Percentiles rank a stretch among this genome's conserved stretches.
These are phyloP conservation scores for Diaporthe ampelina DNA, from an alignment of 2,329 filamentous ascomycete genomes.

Conservation along the genomic window DNA sequence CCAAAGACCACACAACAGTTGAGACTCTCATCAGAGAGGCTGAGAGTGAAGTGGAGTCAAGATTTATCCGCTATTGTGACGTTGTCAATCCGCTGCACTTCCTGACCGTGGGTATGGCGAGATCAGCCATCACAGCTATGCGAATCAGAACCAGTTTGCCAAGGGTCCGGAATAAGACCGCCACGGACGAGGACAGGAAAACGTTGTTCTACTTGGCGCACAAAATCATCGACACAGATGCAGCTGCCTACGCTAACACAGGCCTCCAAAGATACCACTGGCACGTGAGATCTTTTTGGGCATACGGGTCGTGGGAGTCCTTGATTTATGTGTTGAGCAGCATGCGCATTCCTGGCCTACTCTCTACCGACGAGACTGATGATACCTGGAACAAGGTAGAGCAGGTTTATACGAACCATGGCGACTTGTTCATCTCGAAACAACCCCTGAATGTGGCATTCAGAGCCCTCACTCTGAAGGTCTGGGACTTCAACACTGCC, in stretches of 20 bases:
- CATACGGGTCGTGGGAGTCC: conserved; percentile 46
- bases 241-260: conserved; percentile 47
- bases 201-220: conserved; percentile 51
- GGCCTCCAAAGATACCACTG: conserved; percentile 48
- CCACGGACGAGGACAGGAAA: conserved; percentile 45
- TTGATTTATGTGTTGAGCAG: conserved; percentile 50
- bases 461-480: conserved; percentile 50
- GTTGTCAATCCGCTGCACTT: conserved; percentile 55
- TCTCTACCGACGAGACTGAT: conserved; percentile 42
- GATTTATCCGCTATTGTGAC: conserved; percentile 60
- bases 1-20: conserved; percentile 44
- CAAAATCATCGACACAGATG: conserved; percentile 55
- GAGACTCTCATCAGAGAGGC: conserved; percentile 54
- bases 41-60: conserved; percentile 56
- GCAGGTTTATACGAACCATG: conserved; percentile 46
- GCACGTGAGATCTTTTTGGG: conserved; percentile 52
- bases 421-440: conserved; percentile 48
- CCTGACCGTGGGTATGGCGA: conserved; percentile 47
- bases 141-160: conserved; percentile 44
- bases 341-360: conserved; percentile 45
- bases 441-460: conserved; percentile 49
- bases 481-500: conserved; percentile 48
- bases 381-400: conserved; percentile 47
- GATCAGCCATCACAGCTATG: conserved; percentile 48
- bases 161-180: conserved; percentile 46